Percentiles rank a stretch among this genome's conserved stretches.
Conservation (phyloP, 768 basidiomycete species). For the Leccinum imitatum region DNA sequence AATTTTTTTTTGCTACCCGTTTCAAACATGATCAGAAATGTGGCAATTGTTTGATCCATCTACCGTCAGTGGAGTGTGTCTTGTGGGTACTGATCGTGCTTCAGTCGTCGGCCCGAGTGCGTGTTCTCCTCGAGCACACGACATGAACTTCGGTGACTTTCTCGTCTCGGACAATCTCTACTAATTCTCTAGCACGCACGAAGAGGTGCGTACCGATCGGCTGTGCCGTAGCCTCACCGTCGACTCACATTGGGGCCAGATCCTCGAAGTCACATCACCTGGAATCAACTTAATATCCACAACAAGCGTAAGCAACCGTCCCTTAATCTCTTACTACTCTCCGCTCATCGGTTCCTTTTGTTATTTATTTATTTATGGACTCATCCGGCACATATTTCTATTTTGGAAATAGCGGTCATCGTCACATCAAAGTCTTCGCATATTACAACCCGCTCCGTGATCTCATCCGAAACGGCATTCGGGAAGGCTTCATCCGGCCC, state of each 20-base stretch:
- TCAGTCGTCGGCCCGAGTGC: not conserved
- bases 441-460: slow-evolving; percentile 84
- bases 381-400: not conserved
- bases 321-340: slow-evolving; percentile 1
- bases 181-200: slow-evolving; percentile 26
- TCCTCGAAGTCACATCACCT: slow-evolving; percentile 87
- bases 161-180: not conserved
- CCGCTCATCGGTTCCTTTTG: not conserved
- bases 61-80: too few species aligned
- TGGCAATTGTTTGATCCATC: too few species aligned
- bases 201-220: slow-evolving; percentile 56
- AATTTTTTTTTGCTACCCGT: too few species aligned
- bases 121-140: not conserved
- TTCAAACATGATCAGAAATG: too few species aligned
- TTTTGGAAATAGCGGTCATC: slow-evolving; percentile 60
- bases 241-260: slow-evolving; percentile 35
- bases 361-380: not conserved
- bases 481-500: slow-evolving; percentile 72
- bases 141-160: not conserved
- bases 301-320: slow-evolving; percentile 60
- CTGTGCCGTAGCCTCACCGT: not conserved
- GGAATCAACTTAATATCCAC: slow-evolving; percentile 91
- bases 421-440: slow-evolving; percentile 72
- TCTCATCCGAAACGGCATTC: slow-evolving; percentile 65
- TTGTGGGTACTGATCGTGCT: too few species aligned